A percentile compares a stretch with the other conserved stretches of the same genome.
phyloP scores from a whole-genome alignment of 1,139 yeast genomes.

The Scheffersomyces insectosa region DNA sequence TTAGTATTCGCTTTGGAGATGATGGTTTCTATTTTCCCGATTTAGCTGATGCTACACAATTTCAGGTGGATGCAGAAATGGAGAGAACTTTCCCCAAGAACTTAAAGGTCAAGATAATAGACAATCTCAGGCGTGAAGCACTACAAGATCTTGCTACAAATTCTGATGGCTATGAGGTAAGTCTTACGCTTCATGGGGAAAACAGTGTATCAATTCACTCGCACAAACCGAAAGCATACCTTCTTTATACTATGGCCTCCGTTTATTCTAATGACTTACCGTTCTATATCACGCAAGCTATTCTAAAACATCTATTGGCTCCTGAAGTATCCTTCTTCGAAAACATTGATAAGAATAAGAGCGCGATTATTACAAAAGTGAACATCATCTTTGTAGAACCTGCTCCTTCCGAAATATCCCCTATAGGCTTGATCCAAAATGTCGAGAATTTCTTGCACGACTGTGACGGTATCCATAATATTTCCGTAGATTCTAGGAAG shows the following conservation, averaged over 20 bases:
- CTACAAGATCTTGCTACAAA: not conserved
- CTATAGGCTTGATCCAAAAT: no score
- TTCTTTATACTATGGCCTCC: slow-evolving; percentile 43
- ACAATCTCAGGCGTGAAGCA: slow-evolving; percentile 11
- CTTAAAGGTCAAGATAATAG: slow-evolving; percentile 18
- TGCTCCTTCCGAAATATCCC: no score
- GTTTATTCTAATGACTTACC: slow-evolving; percentile 63
- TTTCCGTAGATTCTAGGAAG: no score
- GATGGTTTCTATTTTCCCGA: slow-evolving; percentile 49
- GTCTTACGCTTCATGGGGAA: slow-evolving; percentile 29
- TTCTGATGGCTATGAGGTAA: slow-evolving; percentile 18
- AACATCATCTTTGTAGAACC: no score
- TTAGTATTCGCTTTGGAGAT: slow-evolving; percentile 36
- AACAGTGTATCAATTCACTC: slow-evolving; percentile 40
- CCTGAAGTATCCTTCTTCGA: slow-evolving; percentile 37
- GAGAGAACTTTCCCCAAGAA: slow-evolving; percentile 8
- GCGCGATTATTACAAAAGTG: no score
- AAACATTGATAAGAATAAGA: not conserved
- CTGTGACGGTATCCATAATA: no score
- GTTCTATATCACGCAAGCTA: slow-evolving; percentile 56
- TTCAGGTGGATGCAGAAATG: slow-evolving; percentile 36
- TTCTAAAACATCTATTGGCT: slow-evolving; percentile 53
- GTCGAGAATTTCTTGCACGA: no score
- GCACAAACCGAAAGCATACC: slow-evolving; percentile 40
- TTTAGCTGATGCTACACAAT: slow-evolving; percentile 40